Evolutionary conservation across 352 stramenopile genomes (phyloP).

Genomic region (Phytophthora tubulina): DNA sequence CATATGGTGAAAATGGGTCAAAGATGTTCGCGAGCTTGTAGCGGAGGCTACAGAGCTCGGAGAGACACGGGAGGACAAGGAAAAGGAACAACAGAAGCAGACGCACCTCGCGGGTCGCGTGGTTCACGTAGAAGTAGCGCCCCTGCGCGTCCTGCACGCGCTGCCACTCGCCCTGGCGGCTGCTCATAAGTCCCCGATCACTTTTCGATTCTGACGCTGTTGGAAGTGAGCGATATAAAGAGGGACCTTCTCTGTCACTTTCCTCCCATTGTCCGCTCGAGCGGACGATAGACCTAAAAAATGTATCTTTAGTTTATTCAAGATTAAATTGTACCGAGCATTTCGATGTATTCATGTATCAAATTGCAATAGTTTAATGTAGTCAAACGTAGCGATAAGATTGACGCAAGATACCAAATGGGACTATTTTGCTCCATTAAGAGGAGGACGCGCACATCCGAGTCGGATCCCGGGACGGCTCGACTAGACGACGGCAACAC

Average conservation of each 20-base stretch:
- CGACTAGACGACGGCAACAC: constrained; percentile 13
- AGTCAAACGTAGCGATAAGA: constrained; percentile 10
- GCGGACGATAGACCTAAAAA: constrained; percentile 9
- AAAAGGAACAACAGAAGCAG: not conserved
- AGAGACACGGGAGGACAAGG: not conserved
- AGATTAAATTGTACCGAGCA: no score
- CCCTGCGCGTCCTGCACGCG: constrained; percentile 84
- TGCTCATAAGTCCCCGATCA: constrained; percentile 36
- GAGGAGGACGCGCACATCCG: constrained; percentile 10
- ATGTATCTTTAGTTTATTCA: no score
- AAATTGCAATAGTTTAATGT: no score
- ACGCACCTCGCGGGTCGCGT: constrained; percentile 78
- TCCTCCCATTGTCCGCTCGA: constrained; percentile 12
- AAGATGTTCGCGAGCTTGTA: not conserved
- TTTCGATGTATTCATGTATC: no score
- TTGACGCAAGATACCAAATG: not conserved
- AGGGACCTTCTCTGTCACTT: constrained; percentile 15
- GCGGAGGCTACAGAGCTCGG: constrained; percentile 11
- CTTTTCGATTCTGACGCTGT: constrained; percentile 27
- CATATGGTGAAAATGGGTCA: not conserved
- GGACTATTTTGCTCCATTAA: no score
- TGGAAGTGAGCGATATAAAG: not conserved
- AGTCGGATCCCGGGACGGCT: not conserved
- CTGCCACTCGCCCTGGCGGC: constrained; percentile 66
- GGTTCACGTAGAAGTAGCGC: constrained; percentile 90